These are phyloP conservation scores for Pythium pyrilobum DNA, from an alignment of 352 stramenopile species.

Conservation along the genomic window DNA sequence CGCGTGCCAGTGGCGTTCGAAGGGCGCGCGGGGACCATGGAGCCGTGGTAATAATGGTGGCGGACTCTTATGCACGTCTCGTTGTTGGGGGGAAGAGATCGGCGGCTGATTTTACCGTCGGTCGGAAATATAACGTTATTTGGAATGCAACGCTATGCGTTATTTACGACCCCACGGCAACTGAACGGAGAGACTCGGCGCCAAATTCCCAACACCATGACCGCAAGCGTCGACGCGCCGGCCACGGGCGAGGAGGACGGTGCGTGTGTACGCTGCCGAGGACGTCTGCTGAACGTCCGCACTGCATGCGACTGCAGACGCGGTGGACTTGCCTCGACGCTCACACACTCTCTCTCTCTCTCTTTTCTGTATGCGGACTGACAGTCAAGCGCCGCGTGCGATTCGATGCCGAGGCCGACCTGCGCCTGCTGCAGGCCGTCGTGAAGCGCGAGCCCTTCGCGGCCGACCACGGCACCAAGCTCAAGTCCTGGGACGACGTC, in stretches of 20 bases:
- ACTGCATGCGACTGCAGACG: no score
- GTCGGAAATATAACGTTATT: slow-evolving; percentile 25
- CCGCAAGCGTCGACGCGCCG: background rate
- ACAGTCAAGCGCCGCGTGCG: slow-evolving; percentile 27
- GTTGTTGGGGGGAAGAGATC: no score
- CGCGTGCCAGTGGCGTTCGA: slow-evolving; percentile 24
- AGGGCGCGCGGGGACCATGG: background rate
- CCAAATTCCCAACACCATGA: background rate
- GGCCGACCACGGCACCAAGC: slow-evolving; percentile 41
- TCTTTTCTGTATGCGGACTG: no score
- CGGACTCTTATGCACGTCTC: no score
- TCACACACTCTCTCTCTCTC: no score
- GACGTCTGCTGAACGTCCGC: no score
- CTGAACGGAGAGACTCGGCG: background rate
- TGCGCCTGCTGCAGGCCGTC: slow-evolving; percentile 37
- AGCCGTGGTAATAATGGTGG: background rate
- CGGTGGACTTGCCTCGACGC: no score
- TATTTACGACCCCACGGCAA: slow-evolving; percentile 2
- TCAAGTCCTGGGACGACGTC: slow-evolving; percentile 45
- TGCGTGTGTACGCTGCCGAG: background rate
- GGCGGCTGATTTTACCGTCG: no score
- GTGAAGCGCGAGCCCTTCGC: slow-evolving; percentile 36
- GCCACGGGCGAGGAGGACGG: slow-evolving; percentile 13
- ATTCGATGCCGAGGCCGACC: slow-evolving; percentile 35
- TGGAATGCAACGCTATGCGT: slow-evolving; percentile 6